These are phyloP conservation scores for Rehmannia glutinosa DNA, from an alignment of 257 asterid genomes.

Conservation along the genomic window DNA sequence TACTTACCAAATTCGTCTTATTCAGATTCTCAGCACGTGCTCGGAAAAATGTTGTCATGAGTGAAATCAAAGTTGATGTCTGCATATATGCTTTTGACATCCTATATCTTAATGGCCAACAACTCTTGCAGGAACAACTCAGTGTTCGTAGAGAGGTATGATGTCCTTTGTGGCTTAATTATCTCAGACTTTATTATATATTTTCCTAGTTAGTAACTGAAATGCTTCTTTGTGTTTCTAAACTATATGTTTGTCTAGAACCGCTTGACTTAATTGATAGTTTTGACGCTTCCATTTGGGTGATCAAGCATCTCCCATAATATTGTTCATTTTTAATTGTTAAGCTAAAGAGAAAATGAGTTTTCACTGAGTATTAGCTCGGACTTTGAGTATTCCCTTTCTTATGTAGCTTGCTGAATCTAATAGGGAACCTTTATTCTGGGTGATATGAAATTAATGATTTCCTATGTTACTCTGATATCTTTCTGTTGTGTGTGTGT, in stretches of 20 bases:
- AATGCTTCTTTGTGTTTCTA: not conserved
- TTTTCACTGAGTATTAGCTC: not conserved
- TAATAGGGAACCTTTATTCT: too few relatives aligned
- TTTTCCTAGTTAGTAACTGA: slow-evolving; percentile 9
- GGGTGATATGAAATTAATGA: not conserved
- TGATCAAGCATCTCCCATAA: too few relatives aligned
- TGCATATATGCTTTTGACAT: slow-evolving; percentile 95
- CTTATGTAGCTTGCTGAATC: too few relatives aligned
- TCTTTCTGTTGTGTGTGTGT: not conserved
- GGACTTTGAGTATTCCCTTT: not conserved
- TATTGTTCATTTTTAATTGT: too few relatives aligned
- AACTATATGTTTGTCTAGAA: not conserved
- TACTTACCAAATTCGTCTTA: slow-evolving; percentile 20
- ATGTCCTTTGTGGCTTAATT: slow-evolving; percentile 4
- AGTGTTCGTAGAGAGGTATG: slow-evolving; percentile 83
- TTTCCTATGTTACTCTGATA: not conserved
- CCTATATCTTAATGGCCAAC: slow-evolving; percentile 75
- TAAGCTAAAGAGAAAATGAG: not conserved
- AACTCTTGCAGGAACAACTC: slow-evolving; percentile 85
- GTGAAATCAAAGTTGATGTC: slow-evolving; percentile 79
- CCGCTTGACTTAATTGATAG: too few relatives aligned
- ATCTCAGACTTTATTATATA: not conserved
- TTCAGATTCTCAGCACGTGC: slow-evolving; percentile 89
- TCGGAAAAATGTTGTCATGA: slow-evolving; percentile 74
- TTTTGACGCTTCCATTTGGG: slow-evolving; percentile 7